phyloP scores from a whole-genome alignment of 1,284 basidiomycete species.

The Heterobasidion occidentale region DNA sequence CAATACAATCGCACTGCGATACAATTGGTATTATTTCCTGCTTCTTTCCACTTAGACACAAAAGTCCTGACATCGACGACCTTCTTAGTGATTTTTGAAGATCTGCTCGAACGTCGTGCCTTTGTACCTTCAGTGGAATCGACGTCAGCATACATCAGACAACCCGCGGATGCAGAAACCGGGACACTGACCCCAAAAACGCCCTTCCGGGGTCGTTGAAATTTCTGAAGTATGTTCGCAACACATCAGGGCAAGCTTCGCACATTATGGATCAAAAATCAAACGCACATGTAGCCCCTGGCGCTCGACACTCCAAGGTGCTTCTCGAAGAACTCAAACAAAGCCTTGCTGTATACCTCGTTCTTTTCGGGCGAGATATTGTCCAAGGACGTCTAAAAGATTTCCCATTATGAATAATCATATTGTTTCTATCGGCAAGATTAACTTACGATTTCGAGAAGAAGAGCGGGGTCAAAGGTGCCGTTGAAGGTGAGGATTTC shows the following conservation, averaged over 20 bases:
- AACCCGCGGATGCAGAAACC: background rate
- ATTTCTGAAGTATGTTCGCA: slow-evolving; percentile 22
- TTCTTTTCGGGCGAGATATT: slow-evolving; percentile 44
- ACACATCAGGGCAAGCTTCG: background rate
- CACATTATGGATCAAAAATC: background rate
- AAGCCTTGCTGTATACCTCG: slow-evolving; percentile 42
- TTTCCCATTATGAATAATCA: background rate
- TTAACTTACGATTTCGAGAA: slow-evolving; percentile 42
- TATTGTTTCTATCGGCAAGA: background rate
- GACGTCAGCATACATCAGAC: background rate
- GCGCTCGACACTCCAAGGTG: slow-evolving; percentile 40
- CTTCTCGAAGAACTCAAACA: slow-evolving; percentile 45
- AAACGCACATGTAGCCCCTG: slow-evolving; percentile 49
- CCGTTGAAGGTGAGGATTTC: slow-evolving; percentile 52
- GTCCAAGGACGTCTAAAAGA: slow-evolving; percentile 41
- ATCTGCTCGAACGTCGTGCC: slow-evolving; percentile 42
- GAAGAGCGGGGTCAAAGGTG: slow-evolving; percentile 55
- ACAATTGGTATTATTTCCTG: too few species aligned
- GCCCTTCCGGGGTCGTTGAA: slow-evolving; percentile 53
- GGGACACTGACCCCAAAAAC: slow-evolving; percentile 41
- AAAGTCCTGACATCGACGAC: too few species aligned
- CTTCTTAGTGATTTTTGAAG: slow-evolving; percentile 16
- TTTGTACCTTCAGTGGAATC: slow-evolving; percentile 24
- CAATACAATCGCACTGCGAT: too few species aligned
- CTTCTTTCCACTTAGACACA: too few species aligned